These are phyloP conservation scores for Sphaerulina musiva DNA, from an alignment of 2,329 filamentous ascomycete species.

Conservation along the genomic window DNA sequence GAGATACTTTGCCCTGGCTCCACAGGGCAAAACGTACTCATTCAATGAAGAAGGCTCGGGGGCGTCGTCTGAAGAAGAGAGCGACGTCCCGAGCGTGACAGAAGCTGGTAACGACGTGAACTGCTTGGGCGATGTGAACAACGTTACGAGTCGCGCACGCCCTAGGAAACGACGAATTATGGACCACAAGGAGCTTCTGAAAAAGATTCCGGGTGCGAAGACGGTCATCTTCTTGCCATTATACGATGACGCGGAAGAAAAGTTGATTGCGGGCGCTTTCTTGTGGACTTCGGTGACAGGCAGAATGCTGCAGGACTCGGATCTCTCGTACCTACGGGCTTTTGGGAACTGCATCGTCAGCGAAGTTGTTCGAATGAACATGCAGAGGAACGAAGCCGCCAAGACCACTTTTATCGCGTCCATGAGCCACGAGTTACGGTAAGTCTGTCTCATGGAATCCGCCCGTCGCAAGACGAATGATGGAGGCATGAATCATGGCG, in stretches of 20 bases:
- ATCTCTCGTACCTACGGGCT: slow-evolving; percentile 39
- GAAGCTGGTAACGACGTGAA: slow-evolving; percentile 34
- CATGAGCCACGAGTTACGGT: slow-evolving; percentile 46
- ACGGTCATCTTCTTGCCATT: slow-evolving; percentile 48
- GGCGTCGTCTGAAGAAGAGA: slow-evolving; percentile 26
- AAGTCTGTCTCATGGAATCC: no score
- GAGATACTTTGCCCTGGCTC: slow-evolving; percentile 27
- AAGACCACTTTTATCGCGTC: slow-evolving; percentile 50
- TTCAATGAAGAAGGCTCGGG: slow-evolving; percentile 26
- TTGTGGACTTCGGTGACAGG: slow-evolving; percentile 42
- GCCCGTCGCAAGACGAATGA: no score
- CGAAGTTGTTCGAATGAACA: slow-evolving; percentile 36
- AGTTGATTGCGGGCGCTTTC: slow-evolving; percentile 41
- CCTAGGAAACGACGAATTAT: slow-evolving; percentile 32
- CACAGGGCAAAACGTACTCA: slow-evolving; percentile 26
- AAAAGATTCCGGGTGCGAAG: slow-evolving; percentile 32
- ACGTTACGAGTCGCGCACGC: slow-evolving; percentile 35
- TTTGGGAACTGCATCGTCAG: slow-evolving; percentile 39
- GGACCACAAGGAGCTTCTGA: slow-evolving; percentile 35
- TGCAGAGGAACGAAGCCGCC: slow-evolving; percentile 39
- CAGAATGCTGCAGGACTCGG: slow-evolving; percentile 35
- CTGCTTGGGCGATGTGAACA: slow-evolving; percentile 35
- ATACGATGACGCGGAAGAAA: slow-evolving; percentile 44
- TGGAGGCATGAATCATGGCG: no score
- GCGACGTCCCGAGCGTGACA: slow-evolving; percentile 15